Evolutionary conservation across 2,329 filamentous ascomycete species (phyloP).

Genomic region (Chaetomium sp.): DNA sequence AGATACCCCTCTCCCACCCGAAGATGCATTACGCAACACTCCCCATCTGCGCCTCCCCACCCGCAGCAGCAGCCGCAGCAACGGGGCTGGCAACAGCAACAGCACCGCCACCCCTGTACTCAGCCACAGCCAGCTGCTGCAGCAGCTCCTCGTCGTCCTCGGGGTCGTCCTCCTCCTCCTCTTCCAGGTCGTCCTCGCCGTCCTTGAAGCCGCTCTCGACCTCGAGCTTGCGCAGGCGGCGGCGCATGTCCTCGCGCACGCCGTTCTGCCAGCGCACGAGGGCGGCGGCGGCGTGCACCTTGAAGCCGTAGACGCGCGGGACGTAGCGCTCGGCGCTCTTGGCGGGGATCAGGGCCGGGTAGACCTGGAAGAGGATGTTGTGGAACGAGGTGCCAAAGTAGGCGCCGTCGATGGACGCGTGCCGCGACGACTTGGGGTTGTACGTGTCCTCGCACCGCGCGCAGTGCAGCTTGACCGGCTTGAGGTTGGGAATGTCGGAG

Average conservation of each 20-base stretch:
- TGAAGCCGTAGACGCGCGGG: conserved; percentile 91
- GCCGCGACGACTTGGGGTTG: conserved; percentile 96
- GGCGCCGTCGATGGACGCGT: conserved; percentile 92
- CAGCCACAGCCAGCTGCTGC: conserved; percentile 11
- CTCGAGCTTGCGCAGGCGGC: conserved; percentile 68
- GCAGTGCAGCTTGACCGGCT: conserved; percentile 96
- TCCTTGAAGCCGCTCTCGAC: conserved; percentile 82
- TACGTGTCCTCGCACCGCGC: conserved; percentile 97
- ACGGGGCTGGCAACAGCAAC: neutral
- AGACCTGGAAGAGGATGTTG: conserved; percentile 99
- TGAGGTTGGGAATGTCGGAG: conserved; percentile 82
- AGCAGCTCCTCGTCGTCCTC: conserved; percentile 49
- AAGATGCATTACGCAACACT: conserved; percentile 15
- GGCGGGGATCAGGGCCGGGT: conserved; percentile 81
- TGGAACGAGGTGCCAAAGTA: conserved; percentile 99
- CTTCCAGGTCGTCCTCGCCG: conserved; percentile 60
- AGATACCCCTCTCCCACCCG: neutral
- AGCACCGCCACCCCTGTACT: conserved; percentile 10
- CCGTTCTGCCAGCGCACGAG: conserved; percentile 88
- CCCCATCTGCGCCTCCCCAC: conserved; percentile 18
- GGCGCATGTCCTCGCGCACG: conserved; percentile 79
- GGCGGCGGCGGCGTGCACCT: conserved; percentile 86
- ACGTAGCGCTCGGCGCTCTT: conserved; percentile 87
- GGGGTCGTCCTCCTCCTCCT: conserved; percentile 64
- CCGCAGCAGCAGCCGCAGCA: neutral